phyloP scores from a whole-genome alignment of 1,139 yeast genomes.

The Hansenula sp. region DNA sequence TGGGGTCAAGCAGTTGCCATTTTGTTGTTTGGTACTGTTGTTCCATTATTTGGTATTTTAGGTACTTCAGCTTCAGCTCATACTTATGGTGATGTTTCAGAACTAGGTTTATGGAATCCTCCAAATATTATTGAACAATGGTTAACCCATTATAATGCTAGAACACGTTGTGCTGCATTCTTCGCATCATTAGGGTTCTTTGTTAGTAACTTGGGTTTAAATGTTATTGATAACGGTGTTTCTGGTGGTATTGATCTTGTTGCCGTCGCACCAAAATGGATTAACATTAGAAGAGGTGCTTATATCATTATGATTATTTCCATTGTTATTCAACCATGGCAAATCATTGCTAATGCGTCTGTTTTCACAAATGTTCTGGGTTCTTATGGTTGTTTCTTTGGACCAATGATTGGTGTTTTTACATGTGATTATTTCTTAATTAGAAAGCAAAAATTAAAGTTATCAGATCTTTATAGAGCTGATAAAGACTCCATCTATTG shows the following conservation, averaged over 20 bases:
- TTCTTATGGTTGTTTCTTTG: slow-evolving; percentile 29
- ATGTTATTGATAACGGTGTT: slow-evolving; percentile 38
- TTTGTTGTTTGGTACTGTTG: slow-evolving; percentile 30
- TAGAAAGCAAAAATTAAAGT: slow-evolving; percentile 25
- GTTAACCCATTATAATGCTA: slow-evolving; percentile 26
- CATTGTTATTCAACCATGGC: slow-evolving; percentile 32
- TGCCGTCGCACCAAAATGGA: slow-evolving; percentile 35
- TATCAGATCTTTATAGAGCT: slow-evolving; percentile 28
- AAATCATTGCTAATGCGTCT: slow-evolving; percentile 28
- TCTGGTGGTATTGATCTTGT: slow-evolving; percentile 44
- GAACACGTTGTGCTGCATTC: slow-evolving; percentile 32
- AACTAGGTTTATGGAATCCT: slow-evolving; percentile 33
- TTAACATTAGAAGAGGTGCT: slow-evolving; percentile 36
- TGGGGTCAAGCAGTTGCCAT: slow-evolving; percentile 29
- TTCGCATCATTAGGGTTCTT: slow-evolving; percentile 30
- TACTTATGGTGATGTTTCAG: slow-evolving; percentile 30
- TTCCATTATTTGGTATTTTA: slow-evolving; percentile 37
- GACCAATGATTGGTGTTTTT: slow-evolving; percentile 28
- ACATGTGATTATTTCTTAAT: slow-evolving; percentile 27
- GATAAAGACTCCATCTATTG: slow-evolving; percentile 27
- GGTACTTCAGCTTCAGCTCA: slow-evolving; percentile 37
- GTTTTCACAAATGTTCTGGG: slow-evolving; percentile 29
- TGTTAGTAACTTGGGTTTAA: slow-evolving; percentile 33
- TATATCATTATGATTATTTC: slow-evolving; percentile 26
- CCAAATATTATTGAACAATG: slow-evolving; percentile 28